Evolutionary conservation across 176 grass and related monocot species (phyloP).

Genomic region (Aegilops umbellulata): DNA sequence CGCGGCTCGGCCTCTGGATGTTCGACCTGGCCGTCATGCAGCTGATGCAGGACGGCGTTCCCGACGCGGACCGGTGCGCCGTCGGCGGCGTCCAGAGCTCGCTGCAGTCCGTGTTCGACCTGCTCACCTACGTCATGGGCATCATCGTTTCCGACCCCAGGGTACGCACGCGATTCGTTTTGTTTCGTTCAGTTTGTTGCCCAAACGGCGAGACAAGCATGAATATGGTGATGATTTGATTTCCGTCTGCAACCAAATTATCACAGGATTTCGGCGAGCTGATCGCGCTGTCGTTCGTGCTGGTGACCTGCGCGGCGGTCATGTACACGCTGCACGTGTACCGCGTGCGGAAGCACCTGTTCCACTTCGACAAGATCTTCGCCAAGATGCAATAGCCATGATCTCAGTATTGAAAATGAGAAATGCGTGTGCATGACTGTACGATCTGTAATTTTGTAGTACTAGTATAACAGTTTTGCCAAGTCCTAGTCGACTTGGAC

Average conservation of each 20-base stretch:
- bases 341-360: conserved; percentile 72
- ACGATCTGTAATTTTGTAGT: no score
- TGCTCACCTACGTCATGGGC: conserved; percentile 84
- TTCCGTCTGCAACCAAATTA: background rate
- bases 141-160: conserved; percentile 75
- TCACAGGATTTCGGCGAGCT: conserved; percentile 75
- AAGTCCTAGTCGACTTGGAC: no score
- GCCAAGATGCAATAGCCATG: conserved; percentile 21
- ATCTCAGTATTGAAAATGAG: no score
- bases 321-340: conserved; percentile 73
- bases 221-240: background rate
- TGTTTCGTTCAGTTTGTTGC: no score
- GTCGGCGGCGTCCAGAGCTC: conserved; percentile 87
- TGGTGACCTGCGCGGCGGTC: conserved; percentile 56
- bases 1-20: conserved; percentile 89
- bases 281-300: conserved; percentile 65
- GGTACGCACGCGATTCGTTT: conserved; percentile 36
- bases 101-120: conserved; percentile 76
- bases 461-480: no score
- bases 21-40: conserved; percentile 81
- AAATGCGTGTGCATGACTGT: no score
- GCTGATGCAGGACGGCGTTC: conserved; percentile 72
- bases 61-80: conserved; percentile 64
- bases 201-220: no score
- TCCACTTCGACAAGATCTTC: conserved; percentile 76